Base-by-base conservation (phyloP, 2,329 filamentous ascomycete genomes). In the Elsinoe necatrix region DNA sequence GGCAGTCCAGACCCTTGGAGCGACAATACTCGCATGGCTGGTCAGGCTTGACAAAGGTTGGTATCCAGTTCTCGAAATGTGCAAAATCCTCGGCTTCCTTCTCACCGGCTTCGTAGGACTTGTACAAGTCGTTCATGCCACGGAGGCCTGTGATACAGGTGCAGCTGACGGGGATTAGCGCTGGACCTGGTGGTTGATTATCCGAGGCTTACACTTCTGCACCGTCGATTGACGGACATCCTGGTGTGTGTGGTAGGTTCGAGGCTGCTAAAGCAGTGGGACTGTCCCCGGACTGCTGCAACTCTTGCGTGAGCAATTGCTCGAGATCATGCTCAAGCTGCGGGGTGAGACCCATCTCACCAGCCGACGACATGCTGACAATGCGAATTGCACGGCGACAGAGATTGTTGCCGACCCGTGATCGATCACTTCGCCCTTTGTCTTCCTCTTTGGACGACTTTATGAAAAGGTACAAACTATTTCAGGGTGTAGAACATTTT, bases 1-100 rank as follows among this genome's bases (percentile, higher is more conserved):
- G 76, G 65, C 75, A 78, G 56, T 75, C 69, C 34, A 78, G 69
- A n/a, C 70, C 68, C 62, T 65, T 72, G 1, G 72, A 73, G 21
- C 70, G 67, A 61, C 75, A 78, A 59, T 77, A 76, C 34, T 76
- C 73, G 64, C 75, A 78, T 27, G 74, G 66, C 50, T 72, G 67
- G 31, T 69, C 66, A 5, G 74, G 73, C 55, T 75, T 73, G 34
- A 72, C 67, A 59, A 77, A 77, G 58, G 71, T 66, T 29, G 75
- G 74, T 16, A 78, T 71, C 70, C 71, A 77, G 60, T 67, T 71
- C 4, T 71, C 71, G 58, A 76, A 76, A 60, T 75, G 70, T 23
- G 66, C 69, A 61, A 74, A 69, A 51, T 67, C 65, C n/a, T 64
- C 64, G 20, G 48, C 48, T 4, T 52, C 48, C 18, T 23, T 35